Evolutionary conservation across 306 rosid genomes (phyloP).

Genomic region (Gastrolobium bilobum): DNA sequence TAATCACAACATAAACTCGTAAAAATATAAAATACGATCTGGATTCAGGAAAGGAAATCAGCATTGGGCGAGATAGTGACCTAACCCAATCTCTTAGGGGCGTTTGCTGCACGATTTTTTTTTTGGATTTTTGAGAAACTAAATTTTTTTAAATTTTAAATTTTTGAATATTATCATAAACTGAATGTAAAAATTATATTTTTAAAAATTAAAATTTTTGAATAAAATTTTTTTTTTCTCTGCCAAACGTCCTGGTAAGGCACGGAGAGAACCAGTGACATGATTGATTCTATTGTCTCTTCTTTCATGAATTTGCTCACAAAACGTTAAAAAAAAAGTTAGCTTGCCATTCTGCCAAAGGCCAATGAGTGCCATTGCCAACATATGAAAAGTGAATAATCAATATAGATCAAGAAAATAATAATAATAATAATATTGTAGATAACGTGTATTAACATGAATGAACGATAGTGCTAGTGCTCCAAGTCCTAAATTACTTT

Average conservation of each 20-base stretch:
- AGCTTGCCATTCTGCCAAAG: not conserved
- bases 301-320: constrained; percentile 36
- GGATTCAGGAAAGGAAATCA: not conserved
- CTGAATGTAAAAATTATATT: too few species aligned
- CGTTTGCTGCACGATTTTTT: too few species aligned
- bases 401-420: not conserved
- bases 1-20: too few species aligned
- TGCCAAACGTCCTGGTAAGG: too few species aligned
- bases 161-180: too few species aligned
- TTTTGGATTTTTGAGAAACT: too few species aligned
- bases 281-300: constrained; percentile 51
- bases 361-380: constrained; percentile 39
- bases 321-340: constrained; percentile 38
- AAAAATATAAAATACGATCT: too few species aligned
- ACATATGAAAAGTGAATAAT: constrained; percentile 19
- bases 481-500: constrained; percentile 21
- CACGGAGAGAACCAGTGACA: constrained; percentile 38
- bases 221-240: too few species aligned
- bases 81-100: not conserved
- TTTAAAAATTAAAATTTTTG: too few species aligned
- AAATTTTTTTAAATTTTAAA: too few species aligned
- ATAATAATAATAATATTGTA: not conserved
- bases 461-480: constrained; percentile 26
- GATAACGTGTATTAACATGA: constrained; percentile 8
- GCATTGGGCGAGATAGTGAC: not conserved